These are phyloP conservation scores for Porcisia deanei DNA, from an alignment of 208 protist genomes.

Conservation along the genomic window DNA sequence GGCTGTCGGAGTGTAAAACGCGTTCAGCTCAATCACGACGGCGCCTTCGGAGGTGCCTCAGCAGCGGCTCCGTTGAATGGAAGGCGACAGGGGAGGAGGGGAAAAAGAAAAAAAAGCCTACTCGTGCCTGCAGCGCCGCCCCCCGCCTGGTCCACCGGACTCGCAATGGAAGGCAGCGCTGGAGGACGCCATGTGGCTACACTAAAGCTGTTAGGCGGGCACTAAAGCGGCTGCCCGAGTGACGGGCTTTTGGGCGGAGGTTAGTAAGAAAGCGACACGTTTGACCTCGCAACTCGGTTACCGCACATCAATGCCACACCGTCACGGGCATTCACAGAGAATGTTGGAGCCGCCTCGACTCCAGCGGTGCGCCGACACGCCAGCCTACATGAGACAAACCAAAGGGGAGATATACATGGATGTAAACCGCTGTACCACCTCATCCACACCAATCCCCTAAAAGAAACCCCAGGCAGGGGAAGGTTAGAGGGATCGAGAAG, in stretches of 20 bases:
- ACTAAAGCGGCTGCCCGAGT: constrained; percentile 41
- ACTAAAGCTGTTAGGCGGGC: constrained; percentile 29
- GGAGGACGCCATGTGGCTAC: neutral
- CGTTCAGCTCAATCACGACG: constrained; percentile 17
- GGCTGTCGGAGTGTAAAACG: neutral
- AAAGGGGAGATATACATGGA: neutral
- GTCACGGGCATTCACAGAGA: constrained; percentile 18
- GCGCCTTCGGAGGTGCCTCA: constrained; percentile 4
- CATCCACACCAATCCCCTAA: neutral
- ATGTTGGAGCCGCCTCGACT: constrained; percentile 10
- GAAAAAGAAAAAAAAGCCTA: neutral
- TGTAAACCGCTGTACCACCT: neutral
- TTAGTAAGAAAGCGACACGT: constrained; percentile 12
- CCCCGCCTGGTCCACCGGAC: constrained; percentile 3
- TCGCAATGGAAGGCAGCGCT: neutral
- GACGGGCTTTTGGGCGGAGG: constrained; percentile 19
- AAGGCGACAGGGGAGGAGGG: neutral
- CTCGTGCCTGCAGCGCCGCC: constrained; percentile 9
- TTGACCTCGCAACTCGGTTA: neutral
- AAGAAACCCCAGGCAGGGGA: too few relatives aligned
- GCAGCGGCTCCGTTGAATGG: neutral
- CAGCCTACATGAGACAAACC: neutral
- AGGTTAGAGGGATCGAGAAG: too few relatives aligned
- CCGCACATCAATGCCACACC: neutral
- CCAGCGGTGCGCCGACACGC: constrained; percentile 11